Conservation (phyloP, 352 stramenopile species). For the Phytophthora pinifolia region DNA sequence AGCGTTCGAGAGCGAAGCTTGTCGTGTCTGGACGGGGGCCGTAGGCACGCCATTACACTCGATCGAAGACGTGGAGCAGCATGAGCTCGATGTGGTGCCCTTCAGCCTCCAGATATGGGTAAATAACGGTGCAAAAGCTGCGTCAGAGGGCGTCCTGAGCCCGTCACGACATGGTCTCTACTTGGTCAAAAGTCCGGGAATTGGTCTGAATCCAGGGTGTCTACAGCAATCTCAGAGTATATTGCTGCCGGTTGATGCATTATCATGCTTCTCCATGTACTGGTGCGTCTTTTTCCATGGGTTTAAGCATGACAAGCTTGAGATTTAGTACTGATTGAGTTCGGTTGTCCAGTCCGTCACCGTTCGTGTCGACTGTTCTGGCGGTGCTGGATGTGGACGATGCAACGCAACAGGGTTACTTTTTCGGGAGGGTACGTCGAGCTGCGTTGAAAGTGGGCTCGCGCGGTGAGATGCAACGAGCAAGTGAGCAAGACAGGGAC, state of each 20-base stretch:
- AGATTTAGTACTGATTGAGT: conserved; percentile 1
- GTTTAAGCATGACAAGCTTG: neutral
- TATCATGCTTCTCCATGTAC: conserved; percentile 50
- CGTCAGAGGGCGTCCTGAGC: conserved; percentile 5
- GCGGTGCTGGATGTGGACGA: conserved; percentile 46
- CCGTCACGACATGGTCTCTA: conserved; percentile 25
- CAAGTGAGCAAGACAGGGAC: neutral
- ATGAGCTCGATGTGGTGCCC: conserved; percentile 28
- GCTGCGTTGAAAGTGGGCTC: neutral
- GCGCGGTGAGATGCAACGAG: neutral
- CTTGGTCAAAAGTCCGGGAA: conserved; percentile 10
- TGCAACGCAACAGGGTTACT: conserved; percentile 50
- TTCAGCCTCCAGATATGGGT: conserved; percentile 33
- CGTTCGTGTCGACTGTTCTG: conserved; percentile 52
- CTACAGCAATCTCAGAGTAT: conserved; percentile 23
- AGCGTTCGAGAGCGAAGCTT: conserved; percentile 37
- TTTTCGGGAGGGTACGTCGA: conserved; percentile 39
- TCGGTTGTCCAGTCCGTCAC: conserved; percentile 40
- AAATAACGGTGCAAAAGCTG: neutral
- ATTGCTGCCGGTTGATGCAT: conserved; percentile 30
- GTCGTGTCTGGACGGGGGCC: conserved; percentile 48
- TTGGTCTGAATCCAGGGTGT: neutral
- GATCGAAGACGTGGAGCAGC: conserved; percentile 32
- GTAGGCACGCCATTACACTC: conserved; percentile 24
- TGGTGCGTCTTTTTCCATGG: conserved; percentile 25